phyloP scores from a whole-genome alignment of 1,284 basidiomycete genomes.

The Ganoderma lucidum region DNA sequence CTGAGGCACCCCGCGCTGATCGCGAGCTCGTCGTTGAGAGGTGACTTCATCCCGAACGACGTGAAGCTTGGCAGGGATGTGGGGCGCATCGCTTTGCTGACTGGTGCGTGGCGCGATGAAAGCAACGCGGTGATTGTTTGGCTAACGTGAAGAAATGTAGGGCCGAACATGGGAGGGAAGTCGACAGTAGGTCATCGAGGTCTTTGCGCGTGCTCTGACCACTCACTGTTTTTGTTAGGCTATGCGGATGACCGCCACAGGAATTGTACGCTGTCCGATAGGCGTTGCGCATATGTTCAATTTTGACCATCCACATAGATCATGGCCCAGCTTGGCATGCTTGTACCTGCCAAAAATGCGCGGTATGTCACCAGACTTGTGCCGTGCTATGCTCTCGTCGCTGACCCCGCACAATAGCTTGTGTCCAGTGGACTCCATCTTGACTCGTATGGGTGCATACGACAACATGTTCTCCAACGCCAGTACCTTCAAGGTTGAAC shows the following conservation, averaged over 20 bases:
- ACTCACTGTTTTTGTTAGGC: constrained; percentile 49
- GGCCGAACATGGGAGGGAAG: constrained; percentile 95
- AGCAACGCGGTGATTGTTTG: background rate
- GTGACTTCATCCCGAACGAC: constrained; percentile 94
- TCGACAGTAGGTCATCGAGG: constrained; percentile 69
- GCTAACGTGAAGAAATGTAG: constrained; percentile 43
- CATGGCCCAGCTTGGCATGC: constrained; percentile 98
- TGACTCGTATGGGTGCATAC: constrained; percentile 98
- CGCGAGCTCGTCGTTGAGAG: constrained; percentile 61
- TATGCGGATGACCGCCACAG: constrained; percentile 97
- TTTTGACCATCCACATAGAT: constrained; percentile 59
- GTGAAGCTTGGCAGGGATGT: constrained; percentile 84
- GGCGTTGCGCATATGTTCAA: background rate
- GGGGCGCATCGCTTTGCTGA: constrained; percentile 88
- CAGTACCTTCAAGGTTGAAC: constrained; percentile 96
- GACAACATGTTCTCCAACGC: constrained; percentile 97
- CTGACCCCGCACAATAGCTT: constrained; percentile 54
- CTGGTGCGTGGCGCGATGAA: constrained; percentile 62
- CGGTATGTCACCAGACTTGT: constrained; percentile 52
- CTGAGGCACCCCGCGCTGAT: constrained; percentile 89
- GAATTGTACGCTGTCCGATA: constrained; percentile 62
- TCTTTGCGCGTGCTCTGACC: background rate
- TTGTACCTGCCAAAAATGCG: constrained; percentile 89
- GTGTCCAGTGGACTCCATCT: constrained; percentile 91
- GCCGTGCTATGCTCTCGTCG: constrained; percentile 8